phyloP scores from a whole-genome alignment of 2,329 filamentous ascomycete species.

The Aspergillus sp. region DNA sequence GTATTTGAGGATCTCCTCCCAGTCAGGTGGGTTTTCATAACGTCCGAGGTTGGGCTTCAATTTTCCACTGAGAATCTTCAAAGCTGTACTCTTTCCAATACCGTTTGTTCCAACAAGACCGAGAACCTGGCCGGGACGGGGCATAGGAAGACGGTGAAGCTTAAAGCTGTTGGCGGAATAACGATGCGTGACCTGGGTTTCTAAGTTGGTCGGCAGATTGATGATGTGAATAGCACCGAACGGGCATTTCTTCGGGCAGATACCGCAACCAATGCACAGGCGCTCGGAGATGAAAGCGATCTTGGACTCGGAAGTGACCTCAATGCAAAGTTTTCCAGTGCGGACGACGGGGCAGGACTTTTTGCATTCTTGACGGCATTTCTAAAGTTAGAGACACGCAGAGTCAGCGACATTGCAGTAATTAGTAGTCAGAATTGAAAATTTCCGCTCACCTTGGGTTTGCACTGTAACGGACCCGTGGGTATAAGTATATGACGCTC shows the following conservation, averaged over 20 bases:
- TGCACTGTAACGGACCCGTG: constrained; percentile 62
- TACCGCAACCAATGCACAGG: constrained; percentile 97
- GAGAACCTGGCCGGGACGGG: constrained; percentile 89
- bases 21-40: constrained; percentile 95
- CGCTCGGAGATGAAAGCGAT: constrained; percentile 98
- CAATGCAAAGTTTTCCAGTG: constrained; percentile 95
- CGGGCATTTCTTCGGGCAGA: constrained; percentile 98
- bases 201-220: constrained; percentile 99
- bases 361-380: constrained; percentile 99
- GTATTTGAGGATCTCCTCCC: constrained; percentile 98
- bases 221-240: constrained; percentile 99
- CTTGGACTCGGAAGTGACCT: constrained; percentile 83
- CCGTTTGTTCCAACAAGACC: constrained; percentile 98
- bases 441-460: constrained; percentile 67
- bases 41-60: constrained; percentile 95
- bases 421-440: background rate
- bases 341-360: constrained; percentile 97
- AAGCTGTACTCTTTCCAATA: constrained; percentile 99
- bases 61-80: constrained; percentile 98
- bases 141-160: constrained; percentile 93
- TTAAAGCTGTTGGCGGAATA: constrained; percentile 99
- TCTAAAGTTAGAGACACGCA: constrained; percentile 52
- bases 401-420: constrained; percentile 21
- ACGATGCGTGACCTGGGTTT: constrained; percentile 95
- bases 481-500: constrained; percentile 20